Base-by-base conservation (phyloP, 1,139 yeast genomes). In the Eremothecium sinecaudum region DNA sequence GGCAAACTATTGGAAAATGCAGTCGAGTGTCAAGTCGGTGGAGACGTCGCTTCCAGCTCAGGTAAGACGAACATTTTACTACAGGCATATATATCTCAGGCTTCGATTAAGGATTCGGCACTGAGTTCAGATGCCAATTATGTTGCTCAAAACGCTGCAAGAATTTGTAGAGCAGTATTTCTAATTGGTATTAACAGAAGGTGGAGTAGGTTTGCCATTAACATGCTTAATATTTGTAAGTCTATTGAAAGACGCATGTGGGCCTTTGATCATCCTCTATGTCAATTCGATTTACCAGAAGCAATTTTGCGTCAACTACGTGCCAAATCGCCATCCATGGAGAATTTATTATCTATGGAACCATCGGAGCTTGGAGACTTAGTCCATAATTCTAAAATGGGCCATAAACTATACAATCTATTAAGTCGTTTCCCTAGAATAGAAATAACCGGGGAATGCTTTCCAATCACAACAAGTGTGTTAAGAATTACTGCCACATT, bases 121-220 rank as follows among this genome's bases (percentile, higher is more conserved):
- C 64, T 92, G 41, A 66, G 75, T 2, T 83, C 96, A 0, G 98
- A 92, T 58, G 69, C 86, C 26, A 81, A 83, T 42, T 92, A 90
- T 55, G 94, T 92, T 39, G 96, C 97, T 1, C 98, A 92, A 51
- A 92, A 92, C 48, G 72, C 97, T 2, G 86, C 90, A 1, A 75
- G 99, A 64, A 90, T 92, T 22, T 74, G 94, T 47, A 71, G 98
- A 17, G 96, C 98, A 0, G 63, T 92, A 32, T 86, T 92, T 48
- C 62, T 87, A 40, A 75, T 92, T 43, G 92, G 94, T 24, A 65
- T 87, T 30, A 81, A 83, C 51, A 68, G 97, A 46, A 67, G 92
- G 43, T 90, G 97, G 97, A 96, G 96, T 3, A 59, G 64, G 7
- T 75, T 86, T 45, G 72, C 90, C 46, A 73, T 75, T 40, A 71